Evolutionary conservation across 129 eudicot species (phyloP), one percentile per base, ranked within the genome.

Genomic region (Heracleum sosnowskyi): DNA sequence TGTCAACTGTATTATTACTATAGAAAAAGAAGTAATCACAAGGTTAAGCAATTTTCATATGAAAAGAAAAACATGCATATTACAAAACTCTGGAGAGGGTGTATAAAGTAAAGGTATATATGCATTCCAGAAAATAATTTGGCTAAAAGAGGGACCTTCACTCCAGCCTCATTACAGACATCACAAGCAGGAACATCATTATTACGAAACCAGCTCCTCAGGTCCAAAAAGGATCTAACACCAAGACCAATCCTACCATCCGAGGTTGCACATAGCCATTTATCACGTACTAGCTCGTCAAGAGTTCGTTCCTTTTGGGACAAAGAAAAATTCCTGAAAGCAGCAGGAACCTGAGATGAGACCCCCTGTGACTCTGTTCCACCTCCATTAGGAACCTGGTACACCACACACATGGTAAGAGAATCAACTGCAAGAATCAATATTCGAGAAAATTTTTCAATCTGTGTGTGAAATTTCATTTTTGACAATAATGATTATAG

Each of bases 161-260:
- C 85, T 35, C 91, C 97, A 79, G 96, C 96, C 77, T 96, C 99
- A 72, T 96, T 96, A 90, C 99, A 96, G 64, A 90, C 94, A 55
- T 87, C 90, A 76, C 99, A 96, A 20, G 89, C 69, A 77, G 97
- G 93, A 82, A 96, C 88, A 62, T 89, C 97, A 73, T 87, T 92
- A 55, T 77, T 85, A 73, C 85, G 94, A 78, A 96, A 96, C 97
- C 99, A 96, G 80, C 99, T 90, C 68, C 99, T 86, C 41, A 92
- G 94, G 85, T 96, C 99, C 62, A 96, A 84, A 75, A 96, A 92
- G 63, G 99, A 96, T 83, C 99, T 87, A 47, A 92, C 86, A 77
- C 99, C 97, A 62, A 96, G 90, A 60, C 97, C 97, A 49, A 96
- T 77, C 28, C 80, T 80, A 76, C 88, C 96, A 79, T 87, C 93